Percentiles rank a stretch among this genome's conserved stretches.
Conservation (phyloP, 2,329 filamentous ascomycete species). For the Penicillium oxalicum region DNA sequence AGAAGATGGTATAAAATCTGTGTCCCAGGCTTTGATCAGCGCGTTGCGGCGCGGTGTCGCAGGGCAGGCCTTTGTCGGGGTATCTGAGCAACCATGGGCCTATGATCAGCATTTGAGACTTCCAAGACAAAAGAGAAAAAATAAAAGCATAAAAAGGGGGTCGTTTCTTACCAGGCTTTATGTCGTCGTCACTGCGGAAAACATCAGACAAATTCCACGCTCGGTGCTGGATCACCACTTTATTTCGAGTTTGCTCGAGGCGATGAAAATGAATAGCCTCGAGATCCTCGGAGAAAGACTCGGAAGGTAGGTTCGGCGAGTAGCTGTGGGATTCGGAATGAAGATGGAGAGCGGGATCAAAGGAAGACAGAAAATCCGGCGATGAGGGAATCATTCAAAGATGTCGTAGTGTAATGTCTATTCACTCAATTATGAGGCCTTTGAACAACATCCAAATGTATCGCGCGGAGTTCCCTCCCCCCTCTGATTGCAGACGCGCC, state of each 20-base stretch:
- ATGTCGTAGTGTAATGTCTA: conserved; percentile 11
- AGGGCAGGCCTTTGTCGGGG: conserved; percentile 29
- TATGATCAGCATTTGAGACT: not conserved
- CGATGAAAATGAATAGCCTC: conserved; percentile 34
- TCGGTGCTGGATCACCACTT: conserved; percentile 40
- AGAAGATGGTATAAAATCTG: conserved; percentile 27
- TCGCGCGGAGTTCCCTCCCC: conserved; percentile 12
- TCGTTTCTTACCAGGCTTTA: conserved; percentile 27
- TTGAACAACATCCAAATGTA: not conserved
- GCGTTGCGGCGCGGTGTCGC: conserved; percentile 10
- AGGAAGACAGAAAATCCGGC: conserved; percentile 41
- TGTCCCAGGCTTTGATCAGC: conserved; percentile 10
- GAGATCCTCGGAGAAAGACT: conserved; percentile 36
- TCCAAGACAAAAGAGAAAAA: not conserved
- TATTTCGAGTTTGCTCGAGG: conserved; percentile 30
- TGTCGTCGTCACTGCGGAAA: conserved; percentile 40
- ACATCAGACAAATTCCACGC: conserved; percentile 39
- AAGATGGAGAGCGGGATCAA: conserved; percentile 47
- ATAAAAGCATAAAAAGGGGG: no score
- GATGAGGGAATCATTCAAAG: conserved; percentile 33
- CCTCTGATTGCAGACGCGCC: conserved; percentile 22
- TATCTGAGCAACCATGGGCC: conserved; percentile 23
- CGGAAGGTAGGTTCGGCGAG: conserved; percentile 22
- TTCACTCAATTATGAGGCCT: conserved; percentile 1
- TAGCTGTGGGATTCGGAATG: conserved; percentile 39